Percentiles rank a stretch among this genome's conserved stretches.
Conservation (phyloP, 805 yeast genomes). For the Blastobotrys chiropterorum region DNA sequence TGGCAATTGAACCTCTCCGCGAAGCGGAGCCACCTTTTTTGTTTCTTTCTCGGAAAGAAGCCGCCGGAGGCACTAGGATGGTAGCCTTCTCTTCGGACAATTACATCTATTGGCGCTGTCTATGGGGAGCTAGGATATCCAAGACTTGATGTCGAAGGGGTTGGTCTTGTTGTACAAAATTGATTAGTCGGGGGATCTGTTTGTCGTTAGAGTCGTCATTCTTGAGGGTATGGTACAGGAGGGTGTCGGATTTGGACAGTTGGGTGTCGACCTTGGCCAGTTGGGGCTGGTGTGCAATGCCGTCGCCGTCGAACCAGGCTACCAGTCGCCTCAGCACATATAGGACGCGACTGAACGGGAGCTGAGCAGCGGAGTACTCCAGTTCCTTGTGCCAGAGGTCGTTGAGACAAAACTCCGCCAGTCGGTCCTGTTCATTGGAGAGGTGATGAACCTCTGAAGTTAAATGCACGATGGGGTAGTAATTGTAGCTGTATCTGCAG, state of each 20-base stretch:
- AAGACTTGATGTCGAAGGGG: not conserved
- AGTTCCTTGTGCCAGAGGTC: conserved; percentile 4
- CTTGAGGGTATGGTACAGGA: conserved; percentile 5
- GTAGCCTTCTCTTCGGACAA: not conserved
- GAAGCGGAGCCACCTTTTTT: not conserved
- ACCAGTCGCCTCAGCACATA: conserved; percentile 7
- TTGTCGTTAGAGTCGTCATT: conserved; percentile 1
- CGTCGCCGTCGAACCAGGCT: conserved; percentile 6
- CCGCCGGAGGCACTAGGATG: not conserved
- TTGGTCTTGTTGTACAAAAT: not conserved
- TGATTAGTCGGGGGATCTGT: conserved; percentile 8
- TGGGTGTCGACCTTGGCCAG: conserved; percentile 5
- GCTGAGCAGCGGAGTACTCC: not conserved
- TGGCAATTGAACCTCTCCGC: not conserved
- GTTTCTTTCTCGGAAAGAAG: not conserved
- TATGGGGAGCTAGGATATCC: not conserved
- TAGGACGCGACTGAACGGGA: conserved; percentile 3
- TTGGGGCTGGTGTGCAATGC: not conserved
- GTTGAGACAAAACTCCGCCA: conserved; percentile 9
- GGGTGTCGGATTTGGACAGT: conserved; percentile 6
- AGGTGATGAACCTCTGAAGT: conserved; percentile 6
- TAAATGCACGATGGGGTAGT: conserved; percentile 5
- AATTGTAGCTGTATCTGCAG: not conserved
- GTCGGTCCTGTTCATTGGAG: not conserved
- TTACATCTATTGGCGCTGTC: not conserved